Conservation (phyloP, 768 basidiomycete genomes). For the Artomyces pyxidatus region DNA sequence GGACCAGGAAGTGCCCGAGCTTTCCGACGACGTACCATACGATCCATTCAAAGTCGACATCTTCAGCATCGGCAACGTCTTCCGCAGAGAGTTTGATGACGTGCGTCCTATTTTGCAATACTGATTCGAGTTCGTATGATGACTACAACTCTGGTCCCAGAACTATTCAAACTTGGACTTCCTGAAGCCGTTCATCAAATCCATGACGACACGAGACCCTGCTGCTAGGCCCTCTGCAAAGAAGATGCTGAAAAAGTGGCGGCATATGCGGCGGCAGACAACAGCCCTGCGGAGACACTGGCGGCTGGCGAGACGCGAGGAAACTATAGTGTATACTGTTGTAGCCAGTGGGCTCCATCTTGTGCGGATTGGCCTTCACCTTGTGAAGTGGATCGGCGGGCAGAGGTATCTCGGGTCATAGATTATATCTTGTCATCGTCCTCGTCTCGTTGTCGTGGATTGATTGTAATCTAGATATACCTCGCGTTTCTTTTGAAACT, state of each 20-base stretch:
- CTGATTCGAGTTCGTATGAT: not conserved
- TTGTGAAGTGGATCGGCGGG: not conserved
- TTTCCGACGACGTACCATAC: slow-evolving; percentile 15
- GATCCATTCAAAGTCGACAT: slow-evolving; percentile 22
- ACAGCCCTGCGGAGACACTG: not conserved
- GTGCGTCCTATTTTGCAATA: slow-evolving; percentile 2
- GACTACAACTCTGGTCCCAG: not conserved
- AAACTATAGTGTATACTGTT: not conserved
- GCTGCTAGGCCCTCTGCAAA: not conserved
- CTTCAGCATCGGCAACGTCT: slow-evolving; percentile 17
- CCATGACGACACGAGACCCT: not conserved
- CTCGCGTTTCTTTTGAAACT: too few relatives aligned
- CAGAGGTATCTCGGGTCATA: not conserved
- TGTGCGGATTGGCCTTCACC: not conserved
- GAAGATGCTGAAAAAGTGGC: not conserved
- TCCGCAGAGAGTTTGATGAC: slow-evolving; percentile 3
- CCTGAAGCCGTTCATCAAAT: not conserved
- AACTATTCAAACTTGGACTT: not conserved
- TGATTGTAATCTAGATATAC: too few relatives aligned
- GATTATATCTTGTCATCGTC: too few relatives aligned
- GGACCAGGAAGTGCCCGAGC: too few relatives aligned
- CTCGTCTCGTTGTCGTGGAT: too few relatives aligned
- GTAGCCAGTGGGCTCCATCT: not conserved
- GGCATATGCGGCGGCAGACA: not conserved
- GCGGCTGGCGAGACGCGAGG: not conserved